Evolutionary conservation across 768 basidiomycete species (phyloP).

Genomic region (Tylopilus rubrobrunneus): DNA sequence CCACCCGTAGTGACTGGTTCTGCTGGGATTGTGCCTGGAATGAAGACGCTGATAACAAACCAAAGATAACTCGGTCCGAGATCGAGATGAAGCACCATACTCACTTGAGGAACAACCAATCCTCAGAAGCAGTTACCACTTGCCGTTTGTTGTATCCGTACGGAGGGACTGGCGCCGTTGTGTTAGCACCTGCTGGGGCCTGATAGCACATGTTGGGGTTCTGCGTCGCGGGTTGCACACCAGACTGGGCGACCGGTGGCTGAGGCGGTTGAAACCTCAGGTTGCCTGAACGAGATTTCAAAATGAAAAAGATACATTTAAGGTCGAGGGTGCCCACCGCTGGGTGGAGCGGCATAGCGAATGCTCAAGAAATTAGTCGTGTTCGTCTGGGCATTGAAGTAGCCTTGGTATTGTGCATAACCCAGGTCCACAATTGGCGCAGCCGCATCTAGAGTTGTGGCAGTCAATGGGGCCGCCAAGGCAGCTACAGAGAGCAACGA

Average conservation of each 20-base stretch:
- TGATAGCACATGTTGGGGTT: slow-evolving; percentile 29
- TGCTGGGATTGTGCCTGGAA: no score
- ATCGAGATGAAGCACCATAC: not conserved
- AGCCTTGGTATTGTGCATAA: slow-evolving; percentile 16
- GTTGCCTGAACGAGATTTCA: slow-evolving; percentile 6
- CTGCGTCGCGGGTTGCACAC: slow-evolving; percentile 25
- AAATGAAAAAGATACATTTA: not conserved
- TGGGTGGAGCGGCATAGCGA: slow-evolving; percentile 48
- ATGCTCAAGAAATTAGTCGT: slow-evolving; percentile 26
- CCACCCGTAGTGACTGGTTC: not conserved
- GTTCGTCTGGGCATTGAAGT: slow-evolving; percentile 18
- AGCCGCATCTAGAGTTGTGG: not conserved
- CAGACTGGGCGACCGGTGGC: slow-evolving; percentile 12
- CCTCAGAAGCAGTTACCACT: not conserved
- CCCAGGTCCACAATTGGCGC: slow-evolving; percentile 18
- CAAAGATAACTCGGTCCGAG: no score
- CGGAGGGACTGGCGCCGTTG: slow-evolving; percentile 4
- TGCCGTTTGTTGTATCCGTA: slow-evolving; percentile 6
- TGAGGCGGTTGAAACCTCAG: slow-evolving; percentile 30
- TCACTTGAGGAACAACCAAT: not conserved
- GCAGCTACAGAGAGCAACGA: no score
- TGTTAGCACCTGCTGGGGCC: slow-evolving; percentile 1
- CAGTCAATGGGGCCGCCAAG: no score
- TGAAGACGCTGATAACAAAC: not conserved
- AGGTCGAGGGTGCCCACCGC: slow-evolving; percentile 29